Base-by-base conservation (phyloP, 2,329 filamentous ascomycete species). In the Chaetomium strumarium region DNA sequence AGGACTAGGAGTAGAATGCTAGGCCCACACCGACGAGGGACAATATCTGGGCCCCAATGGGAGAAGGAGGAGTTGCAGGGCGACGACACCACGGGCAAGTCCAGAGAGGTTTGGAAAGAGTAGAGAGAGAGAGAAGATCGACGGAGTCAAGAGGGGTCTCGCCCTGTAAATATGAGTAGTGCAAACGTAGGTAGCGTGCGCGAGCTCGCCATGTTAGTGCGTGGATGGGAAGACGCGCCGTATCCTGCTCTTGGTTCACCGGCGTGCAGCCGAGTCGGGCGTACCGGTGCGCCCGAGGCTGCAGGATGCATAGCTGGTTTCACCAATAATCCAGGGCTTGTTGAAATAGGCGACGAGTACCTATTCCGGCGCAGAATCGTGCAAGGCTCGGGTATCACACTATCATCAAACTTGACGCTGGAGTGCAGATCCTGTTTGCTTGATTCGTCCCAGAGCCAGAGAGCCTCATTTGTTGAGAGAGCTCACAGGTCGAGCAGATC, bases 301-400 rank as follows among this genome's bases (percentile, higher is more conserved):
- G 59, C 56, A 59, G 40, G 33, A 42, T 58, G 58, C 55, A 55
- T 51, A n/a, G n/a, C n/a, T n/a, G 46, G 55, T 58, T 46, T 49
- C 56, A 58, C 49, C 43, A 51, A 51, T 37, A 46, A 51, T 33
- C 51, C 34, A n/a, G 40, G 33, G 14, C 41, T 20, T 11, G 11
- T 20, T 11, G 11, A 39, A 33, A 47, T 34, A 36, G 44, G 16
- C 33, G 24, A 48, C 10, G 37, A 37, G 30, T 9, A 51, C 16
- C 34, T 38, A 40, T 31, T 53, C 51, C 37, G 47, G 33, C 14
- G 10, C 10, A 20, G n/a, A 29, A 31, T 24, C 37, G 42, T 48
- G 44, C 46, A 31, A 49, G 34, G 30, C 39, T 42, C 16, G 45
- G 17, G 20, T 41, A 55, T 33, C 24, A 19, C 44, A 34, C 16